A percentile compares a stretch with the other conserved stretches of the same genome.
phyloP scores from a whole-genome alignment of 2,329 filamentous ascomycete genomes.

The Massarina eburnea region DNA sequence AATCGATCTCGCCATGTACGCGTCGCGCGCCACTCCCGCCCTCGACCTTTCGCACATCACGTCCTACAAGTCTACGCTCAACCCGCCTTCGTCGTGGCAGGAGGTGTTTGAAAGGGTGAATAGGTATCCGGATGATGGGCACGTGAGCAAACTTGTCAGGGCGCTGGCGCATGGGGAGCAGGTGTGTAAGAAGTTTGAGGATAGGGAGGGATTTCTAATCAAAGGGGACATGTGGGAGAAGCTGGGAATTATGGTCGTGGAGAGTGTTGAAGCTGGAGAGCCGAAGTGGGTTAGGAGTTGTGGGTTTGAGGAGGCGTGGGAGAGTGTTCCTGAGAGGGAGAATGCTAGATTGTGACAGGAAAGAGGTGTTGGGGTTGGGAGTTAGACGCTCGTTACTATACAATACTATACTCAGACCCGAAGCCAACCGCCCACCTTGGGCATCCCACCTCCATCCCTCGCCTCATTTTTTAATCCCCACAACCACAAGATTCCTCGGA shows the following conservation, averaged over 20 bases:
- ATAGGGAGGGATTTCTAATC: constrained; percentile 51
- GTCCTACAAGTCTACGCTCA: constrained; percentile 57
- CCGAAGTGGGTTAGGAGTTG: constrained; percentile 62
- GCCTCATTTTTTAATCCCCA: constrained; percentile 72
- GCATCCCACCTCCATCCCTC: background rate
- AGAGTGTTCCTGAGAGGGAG: constrained; percentile 40
- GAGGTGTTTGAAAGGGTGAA: constrained; percentile 51
- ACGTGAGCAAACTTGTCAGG: constrained; percentile 73
- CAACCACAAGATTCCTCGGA: constrained; percentile 88
- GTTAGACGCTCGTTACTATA: background rate
- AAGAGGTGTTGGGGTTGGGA: constrained; percentile 1
- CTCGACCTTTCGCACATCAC: constrained; percentile 62
- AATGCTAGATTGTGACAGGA: constrained; percentile 26
- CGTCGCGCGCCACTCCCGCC: constrained; percentile 64
- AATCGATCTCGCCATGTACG: constrained; percentile 72
- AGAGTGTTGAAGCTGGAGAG: constrained; percentile 59
- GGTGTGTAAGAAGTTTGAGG: constrained; percentile 50
- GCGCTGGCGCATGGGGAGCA: constrained; percentile 67
- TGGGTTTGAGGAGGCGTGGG: constrained; percentile 69
- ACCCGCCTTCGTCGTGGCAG: constrained; percentile 40
- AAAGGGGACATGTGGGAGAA: constrained; percentile 62
- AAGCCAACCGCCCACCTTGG: too few species aligned
- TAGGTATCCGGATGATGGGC: constrained; percentile 70
- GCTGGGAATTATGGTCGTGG: constrained; percentile 63
- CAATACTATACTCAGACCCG: background rate